Evolutionary conservation across 352 stramenopile species (phyloP).

Genomic region (Globisporangium solare): DNA sequence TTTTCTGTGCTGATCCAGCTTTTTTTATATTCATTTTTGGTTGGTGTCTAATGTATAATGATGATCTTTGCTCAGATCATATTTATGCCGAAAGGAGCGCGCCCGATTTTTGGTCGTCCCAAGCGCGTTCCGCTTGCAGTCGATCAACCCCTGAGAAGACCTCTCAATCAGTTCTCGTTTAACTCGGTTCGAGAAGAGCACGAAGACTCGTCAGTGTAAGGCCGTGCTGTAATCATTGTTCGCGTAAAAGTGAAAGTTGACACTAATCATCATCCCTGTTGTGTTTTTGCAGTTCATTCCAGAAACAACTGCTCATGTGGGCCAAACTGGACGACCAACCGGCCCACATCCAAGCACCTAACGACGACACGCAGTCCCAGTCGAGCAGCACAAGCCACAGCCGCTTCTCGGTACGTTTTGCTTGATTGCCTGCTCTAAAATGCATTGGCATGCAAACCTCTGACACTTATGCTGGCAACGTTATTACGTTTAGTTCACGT

Average conservation of each 20-base stretch:
- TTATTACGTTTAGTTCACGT: conserved; percentile 29
- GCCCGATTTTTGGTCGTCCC: conserved; percentile 56
- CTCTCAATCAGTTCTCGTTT: conserved; percentile 32
- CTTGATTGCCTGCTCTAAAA: not conserved
- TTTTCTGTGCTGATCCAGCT: not conserved
- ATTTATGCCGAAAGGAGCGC: conserved; percentile 73
- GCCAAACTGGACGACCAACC: conserved; percentile 56
- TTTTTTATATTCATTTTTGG: not conserved
- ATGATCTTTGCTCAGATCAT: conserved; percentile 38
- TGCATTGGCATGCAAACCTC: not conserved
- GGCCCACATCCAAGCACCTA: conserved; percentile 29
- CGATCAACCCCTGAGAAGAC: conserved; percentile 35
- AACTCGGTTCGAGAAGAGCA: conserved; percentile 40
- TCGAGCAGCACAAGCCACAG: conserved; percentile 52
- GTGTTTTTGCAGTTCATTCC: conserved; percentile 35
- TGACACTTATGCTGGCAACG: not conserved
- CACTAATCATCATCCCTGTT: not conserved
- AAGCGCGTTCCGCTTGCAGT: conserved; percentile 34
- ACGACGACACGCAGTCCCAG: conserved; percentile 55
- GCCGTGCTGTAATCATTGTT: not conserved
- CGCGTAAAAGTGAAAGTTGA: too few relatives aligned
- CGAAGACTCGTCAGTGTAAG: conserved; percentile 54
- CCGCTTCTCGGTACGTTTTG: conserved; percentile 36
- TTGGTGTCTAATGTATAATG: not conserved
- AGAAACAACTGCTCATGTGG: conserved; percentile 82